A percentile compares a stretch with the other conserved stretches of the same genome.
phyloP scores from a whole-genome alignment of 2,329 filamentous ascomycete species.

The Knoxdaviesia capensis region DNA sequence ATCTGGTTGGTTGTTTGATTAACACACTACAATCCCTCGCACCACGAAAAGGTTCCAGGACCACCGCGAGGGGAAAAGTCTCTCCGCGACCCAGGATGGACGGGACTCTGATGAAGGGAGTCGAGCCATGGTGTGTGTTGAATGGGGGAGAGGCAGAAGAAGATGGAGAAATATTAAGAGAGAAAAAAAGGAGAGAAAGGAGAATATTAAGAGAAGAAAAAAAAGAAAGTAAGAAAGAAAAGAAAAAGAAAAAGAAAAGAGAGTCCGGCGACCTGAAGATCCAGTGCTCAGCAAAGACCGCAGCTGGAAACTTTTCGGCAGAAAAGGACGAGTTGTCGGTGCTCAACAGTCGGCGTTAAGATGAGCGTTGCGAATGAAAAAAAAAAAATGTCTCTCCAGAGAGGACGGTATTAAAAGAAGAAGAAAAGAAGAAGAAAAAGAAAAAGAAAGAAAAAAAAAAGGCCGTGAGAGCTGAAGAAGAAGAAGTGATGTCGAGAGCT shows the following conservation, averaged over 20 bases:
- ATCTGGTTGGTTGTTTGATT: no score
- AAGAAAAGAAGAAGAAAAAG: constrained; percentile 1
- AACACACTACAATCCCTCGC: constrained; percentile 6
- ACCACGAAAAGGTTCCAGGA: constrained; percentile 10
- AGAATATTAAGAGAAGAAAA: no score
- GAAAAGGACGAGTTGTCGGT: constrained; percentile 3
- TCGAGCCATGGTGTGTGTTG: no score
- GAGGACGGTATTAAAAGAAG: neutral
- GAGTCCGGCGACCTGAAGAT: no score
- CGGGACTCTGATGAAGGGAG: no score
- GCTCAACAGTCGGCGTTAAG: constrained; percentile 16
- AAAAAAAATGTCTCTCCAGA: constrained; percentile 2
- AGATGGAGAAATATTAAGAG: neutral
- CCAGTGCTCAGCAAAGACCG: no score
- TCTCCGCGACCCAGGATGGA: no score
- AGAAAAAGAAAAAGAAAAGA: no score
- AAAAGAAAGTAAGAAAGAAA: no score
- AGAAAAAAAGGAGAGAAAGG: neutral
- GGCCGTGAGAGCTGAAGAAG: neutral
- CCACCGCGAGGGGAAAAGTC: neutral
- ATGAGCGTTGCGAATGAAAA: constrained; percentile 10
- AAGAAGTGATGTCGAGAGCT: constrained; percentile 1
- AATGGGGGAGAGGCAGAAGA: neutral
- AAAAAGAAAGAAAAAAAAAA: constrained; percentile 2
- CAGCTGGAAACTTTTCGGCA: no score